These are phyloP conservation scores for Colletotrichum sp. DNA, from an alignment of 2,329 filamentous ascomycete genomes.

Conservation along the genomic window DNA sequence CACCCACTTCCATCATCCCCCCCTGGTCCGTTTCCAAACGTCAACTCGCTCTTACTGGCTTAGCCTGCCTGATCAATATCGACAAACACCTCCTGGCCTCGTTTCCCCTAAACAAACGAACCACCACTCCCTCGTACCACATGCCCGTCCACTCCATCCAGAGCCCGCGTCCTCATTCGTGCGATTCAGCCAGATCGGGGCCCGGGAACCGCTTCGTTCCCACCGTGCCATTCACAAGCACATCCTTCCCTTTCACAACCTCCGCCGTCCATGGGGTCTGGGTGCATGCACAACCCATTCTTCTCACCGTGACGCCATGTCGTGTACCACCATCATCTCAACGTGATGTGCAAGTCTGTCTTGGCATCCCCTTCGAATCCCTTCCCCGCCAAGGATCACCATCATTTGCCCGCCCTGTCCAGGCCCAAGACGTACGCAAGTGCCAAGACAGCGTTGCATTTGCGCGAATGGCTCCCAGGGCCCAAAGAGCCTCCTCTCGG, in stretches of 20 bases:
- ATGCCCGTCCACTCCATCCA: not conserved
- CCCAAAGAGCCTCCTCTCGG: constrained; percentile 12
- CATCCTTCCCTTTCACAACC: not conserved
- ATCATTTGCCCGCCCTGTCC: not conserved
- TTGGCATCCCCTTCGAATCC: not conserved
- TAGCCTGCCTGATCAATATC: not conserved
- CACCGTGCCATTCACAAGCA: not conserved
- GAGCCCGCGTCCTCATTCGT: not conserved
- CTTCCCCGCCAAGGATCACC: not conserved
- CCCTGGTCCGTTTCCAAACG: constrained; percentile 6
- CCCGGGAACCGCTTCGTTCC: not conserved
- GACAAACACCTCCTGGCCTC: constrained; percentile 5
- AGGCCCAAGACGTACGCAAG: constrained; percentile 2
- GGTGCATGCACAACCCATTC: not conserved
- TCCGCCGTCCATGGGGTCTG: not conserved
- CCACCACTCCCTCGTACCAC: not conserved
- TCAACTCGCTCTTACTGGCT: not conserved
- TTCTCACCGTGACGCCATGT: not conserved
- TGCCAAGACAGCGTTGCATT: constrained; percentile 1
- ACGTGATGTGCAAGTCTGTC: not conserved
- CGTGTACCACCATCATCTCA: not conserved
- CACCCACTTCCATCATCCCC: not conserved
- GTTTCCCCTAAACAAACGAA: constrained; percentile 11
- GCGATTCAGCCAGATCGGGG: not conserved
- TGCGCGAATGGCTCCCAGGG: not conserved